These are phyloP conservation scores for Blastocystis sp. DNA, from an alignment of 352 stramenopile species.

Conservation along the genomic window DNA sequence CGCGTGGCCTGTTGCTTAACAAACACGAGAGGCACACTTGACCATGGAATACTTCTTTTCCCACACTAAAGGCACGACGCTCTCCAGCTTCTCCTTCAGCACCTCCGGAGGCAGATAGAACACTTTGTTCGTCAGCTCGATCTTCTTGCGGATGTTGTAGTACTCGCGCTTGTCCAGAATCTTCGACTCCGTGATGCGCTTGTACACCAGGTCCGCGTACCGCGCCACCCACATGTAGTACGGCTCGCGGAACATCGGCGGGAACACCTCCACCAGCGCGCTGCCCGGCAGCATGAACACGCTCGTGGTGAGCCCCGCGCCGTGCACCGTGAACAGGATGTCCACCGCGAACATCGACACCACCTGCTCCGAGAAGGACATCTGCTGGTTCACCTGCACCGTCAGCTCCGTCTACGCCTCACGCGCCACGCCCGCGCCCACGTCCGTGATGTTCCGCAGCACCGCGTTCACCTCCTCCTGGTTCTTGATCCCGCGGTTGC, in stretches of 20 bases:
- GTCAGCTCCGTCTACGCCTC: constrained; percentile 53
- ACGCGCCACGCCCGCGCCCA: neutral
- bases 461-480: constrained; percentile 38
- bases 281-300: constrained; percentile 58
- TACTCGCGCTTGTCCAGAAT: constrained; percentile 54
- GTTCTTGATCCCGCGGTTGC: constrained; percentile 54
- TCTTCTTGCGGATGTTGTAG: neutral
- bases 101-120: constrained; percentile 42
- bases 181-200: neutral
- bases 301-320: constrained; percentile 30
- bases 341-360: constrained; percentile 62
- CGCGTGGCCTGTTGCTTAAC: neutral
- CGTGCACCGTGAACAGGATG: constrained; percentile 48
- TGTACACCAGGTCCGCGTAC: constrained; percentile 39
- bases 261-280: constrained; percentile 49
- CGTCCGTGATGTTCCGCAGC: neutral
- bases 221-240: constrained; percentile 47
- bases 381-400: constrained; percentile 50
- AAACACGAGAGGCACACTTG: neutral
- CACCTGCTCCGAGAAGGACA: constrained; percentile 64
- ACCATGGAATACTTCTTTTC: constrained; percentile 56
- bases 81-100: neutral
- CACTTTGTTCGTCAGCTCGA: constrained; percentile 66
- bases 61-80: constrained; percentile 19
- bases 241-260: constrained; percentile 36